Conservation (phyloP, 208 protist species). For the Trypanosoma conorhini region DNA sequence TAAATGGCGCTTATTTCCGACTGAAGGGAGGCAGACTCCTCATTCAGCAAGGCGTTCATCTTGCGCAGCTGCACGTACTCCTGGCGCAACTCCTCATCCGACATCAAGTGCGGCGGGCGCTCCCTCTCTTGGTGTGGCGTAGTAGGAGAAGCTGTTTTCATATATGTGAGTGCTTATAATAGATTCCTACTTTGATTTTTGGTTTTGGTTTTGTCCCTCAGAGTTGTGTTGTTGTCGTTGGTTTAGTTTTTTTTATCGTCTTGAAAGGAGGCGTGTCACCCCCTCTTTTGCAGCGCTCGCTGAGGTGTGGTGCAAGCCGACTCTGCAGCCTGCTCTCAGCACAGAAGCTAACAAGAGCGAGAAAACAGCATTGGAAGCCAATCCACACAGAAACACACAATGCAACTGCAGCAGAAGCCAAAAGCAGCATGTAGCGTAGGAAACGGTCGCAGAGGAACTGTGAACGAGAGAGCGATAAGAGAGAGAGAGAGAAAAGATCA, state of each 20-base stretch:
- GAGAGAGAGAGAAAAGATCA: slow-evolving; percentile 1
- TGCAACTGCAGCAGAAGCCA: no score
- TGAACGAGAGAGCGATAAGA: slow-evolving; percentile 20
- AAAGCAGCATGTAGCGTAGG: neutral
- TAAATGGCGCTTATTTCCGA: slow-evolving; percentile 59
- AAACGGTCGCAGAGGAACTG: no score
- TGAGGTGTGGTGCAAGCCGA: no score
- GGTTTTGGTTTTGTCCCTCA: neutral
- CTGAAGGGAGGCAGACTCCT: slow-evolving; percentile 44
- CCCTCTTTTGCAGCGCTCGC: no score
- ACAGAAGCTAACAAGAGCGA: no score
- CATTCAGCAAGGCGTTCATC: slow-evolving; percentile 32
- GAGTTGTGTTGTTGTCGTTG: neutral
- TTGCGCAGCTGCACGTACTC: slow-evolving; percentile 60
- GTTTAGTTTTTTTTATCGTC: neutral
- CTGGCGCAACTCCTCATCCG: slow-evolving; percentile 48
- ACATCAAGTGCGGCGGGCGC: slow-evolving; percentile 48
- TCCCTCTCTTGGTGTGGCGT: slow-evolving; percentile 25
- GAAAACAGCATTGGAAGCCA: no score
- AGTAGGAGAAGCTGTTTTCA: slow-evolving; percentile 19
- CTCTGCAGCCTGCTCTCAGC: no score
- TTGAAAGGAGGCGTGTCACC: no score
- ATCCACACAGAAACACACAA: no score
- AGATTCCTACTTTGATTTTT: slow-evolving; percentile 6
- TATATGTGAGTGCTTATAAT: neutral